Base-by-base conservation (phyloP, 2,329 filamentous ascomycete species). In the Talaromyces atroroseus region DNA sequence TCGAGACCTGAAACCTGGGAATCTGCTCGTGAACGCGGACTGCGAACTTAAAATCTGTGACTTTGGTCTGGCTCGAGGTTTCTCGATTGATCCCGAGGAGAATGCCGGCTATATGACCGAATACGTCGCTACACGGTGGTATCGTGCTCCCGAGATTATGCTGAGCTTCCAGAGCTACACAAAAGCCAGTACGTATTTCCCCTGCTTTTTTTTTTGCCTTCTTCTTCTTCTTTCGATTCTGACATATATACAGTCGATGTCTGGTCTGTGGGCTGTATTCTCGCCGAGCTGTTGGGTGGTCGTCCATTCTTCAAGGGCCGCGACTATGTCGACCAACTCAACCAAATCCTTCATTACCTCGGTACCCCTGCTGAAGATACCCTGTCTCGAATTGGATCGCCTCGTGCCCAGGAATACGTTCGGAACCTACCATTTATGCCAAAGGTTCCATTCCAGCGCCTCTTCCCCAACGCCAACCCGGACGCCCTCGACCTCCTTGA, bases 91-190 rank as follows among this genome's bases (percentile, higher is more conserved):
- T 64, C 94, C 94, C 1, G 90, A 99, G 74, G 92, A 99, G 77
- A 97, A 97, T 71, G 94, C 94, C 18, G 94, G 94, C 21, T 99
- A 97, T 76, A 97, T 99, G 94, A 99, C 94, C 11, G 94, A 99
- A 76, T 99, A 99, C 69, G 94, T 99, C 56, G 94, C 94, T 51
- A 99, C 94, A 52, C 84, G 94, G 78, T 99, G 94, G 94, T 99
- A 99, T 75, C 88, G 94, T 76, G 94, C 94, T 3, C 94, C 94
- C 5, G 94, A 99, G 75, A 99, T 99, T 66, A 99, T 99, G 94
- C 79, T 99, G 74, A 96, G 91, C 79, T 99, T 99, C 84, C 92
- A 97, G 76, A 96, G 91, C 79, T 99, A 99, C 76, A 99, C 94
- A 68, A 99, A 99, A 90, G 94, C 94, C 65, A 99, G 94, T 97